A percentile compares a stretch with the other conserved stretches of the same genome.
These are phyloP conservation scores for Cercospora canescens DNA, from an alignment of 2,329 filamentous ascomycete species.

Conservation along the genomic window DNA sequence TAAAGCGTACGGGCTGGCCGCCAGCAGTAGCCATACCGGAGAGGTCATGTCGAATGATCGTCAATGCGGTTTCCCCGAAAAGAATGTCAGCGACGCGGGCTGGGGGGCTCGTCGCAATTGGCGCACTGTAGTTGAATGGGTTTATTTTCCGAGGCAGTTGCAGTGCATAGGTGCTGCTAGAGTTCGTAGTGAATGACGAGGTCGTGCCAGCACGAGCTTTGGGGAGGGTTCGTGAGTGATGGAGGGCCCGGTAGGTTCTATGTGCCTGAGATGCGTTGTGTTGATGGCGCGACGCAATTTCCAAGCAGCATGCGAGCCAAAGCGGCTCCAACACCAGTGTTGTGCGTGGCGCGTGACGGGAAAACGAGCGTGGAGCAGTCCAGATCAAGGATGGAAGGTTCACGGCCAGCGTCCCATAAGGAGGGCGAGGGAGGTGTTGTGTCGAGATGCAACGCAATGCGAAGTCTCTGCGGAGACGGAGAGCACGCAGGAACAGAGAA, in stretches of 20 bases:
- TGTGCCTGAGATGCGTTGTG: background rate
- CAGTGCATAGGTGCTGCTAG: background rate
- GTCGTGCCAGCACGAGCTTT: conserved; percentile 16
- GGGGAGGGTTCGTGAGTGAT: background rate
- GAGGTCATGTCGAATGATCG: conserved; percentile 14
- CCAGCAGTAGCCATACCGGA: conserved; percentile 21
- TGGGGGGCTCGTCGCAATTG: background rate
- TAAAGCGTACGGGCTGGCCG: conserved; percentile 15
- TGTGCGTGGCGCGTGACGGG: background rate
- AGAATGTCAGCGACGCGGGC: background rate
- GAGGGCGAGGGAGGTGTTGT: conserved; percentile 3
- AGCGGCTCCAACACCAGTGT: conserved; percentile 7
- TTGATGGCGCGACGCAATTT: conserved; percentile 3
- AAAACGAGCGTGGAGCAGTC: conserved; percentile 4
- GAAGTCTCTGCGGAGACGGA: background rate
- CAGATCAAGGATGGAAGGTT: background rate
- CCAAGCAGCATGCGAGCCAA: background rate
- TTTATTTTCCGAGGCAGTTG: background rate
- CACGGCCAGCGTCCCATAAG: conserved; percentile 13
- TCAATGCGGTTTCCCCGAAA: background rate
- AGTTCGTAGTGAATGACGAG: conserved; percentile 11
- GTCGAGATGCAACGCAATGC: background rate
- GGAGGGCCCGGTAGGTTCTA: conserved; percentile 1
- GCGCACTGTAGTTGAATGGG: background rate
- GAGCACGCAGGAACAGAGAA: background rate